Conservation (phyloP, 2,329 filamentous ascomycete species). For the Trichoderma semiorbis region DNA sequence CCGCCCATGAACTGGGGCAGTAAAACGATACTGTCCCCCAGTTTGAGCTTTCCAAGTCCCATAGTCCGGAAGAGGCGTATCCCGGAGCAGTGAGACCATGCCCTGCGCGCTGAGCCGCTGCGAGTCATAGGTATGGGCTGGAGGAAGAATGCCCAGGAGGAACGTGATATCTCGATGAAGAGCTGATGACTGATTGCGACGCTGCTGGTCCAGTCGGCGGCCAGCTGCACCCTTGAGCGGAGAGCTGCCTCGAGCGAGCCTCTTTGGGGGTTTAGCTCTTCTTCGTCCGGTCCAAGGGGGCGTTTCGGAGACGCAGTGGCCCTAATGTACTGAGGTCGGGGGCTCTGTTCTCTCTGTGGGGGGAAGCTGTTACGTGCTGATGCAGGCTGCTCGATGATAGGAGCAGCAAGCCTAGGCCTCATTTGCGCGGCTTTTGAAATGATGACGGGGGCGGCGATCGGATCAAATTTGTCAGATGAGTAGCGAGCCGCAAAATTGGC, state of each 20-base stretch:
- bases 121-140: slow-evolving; percentile 67
- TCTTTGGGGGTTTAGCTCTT: slow-evolving; percentile 74
- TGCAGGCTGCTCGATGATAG: slow-evolving; percentile 50
- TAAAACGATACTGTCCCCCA: slow-evolving; percentile 35
- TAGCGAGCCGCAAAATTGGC: slow-evolving; percentile 74
- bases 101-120: slow-evolving; percentile 66
- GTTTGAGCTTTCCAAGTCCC: slow-evolving; percentile 49
- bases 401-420: slow-evolving; percentile 56
- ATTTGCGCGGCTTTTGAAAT: slow-evolving; percentile 79
- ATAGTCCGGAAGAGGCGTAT: slow-evolving; percentile 62
- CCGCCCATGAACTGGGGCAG: slow-evolving; percentile 37
- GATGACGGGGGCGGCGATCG: slow-evolving; percentile 74
- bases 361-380: slow-evolving; percentile 45
- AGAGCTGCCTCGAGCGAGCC: slow-evolving; percentile 83
- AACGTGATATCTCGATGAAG: slow-evolving; percentile 69
- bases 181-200: slow-evolving; percentile 60
- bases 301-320: slow-evolving; percentile 57
- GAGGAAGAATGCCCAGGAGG: slow-evolving; percentile 69
- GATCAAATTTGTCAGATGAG: slow-evolving; percentile 69
- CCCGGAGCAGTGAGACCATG: slow-evolving; percentile 70
- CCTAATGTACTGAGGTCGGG: slow-evolving; percentile 46
- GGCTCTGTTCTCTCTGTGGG: slow-evolving; percentile 40
- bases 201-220: slow-evolving; percentile 76
- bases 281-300: slow-evolving; percentile 65
- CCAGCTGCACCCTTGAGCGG: slow-evolving; percentile 89